Evolutionary conservation across 179 eudicot species (phyloP), one percentile per base, ranked within the genome.

Genomic region (Carnegiea gigantea): DNA sequence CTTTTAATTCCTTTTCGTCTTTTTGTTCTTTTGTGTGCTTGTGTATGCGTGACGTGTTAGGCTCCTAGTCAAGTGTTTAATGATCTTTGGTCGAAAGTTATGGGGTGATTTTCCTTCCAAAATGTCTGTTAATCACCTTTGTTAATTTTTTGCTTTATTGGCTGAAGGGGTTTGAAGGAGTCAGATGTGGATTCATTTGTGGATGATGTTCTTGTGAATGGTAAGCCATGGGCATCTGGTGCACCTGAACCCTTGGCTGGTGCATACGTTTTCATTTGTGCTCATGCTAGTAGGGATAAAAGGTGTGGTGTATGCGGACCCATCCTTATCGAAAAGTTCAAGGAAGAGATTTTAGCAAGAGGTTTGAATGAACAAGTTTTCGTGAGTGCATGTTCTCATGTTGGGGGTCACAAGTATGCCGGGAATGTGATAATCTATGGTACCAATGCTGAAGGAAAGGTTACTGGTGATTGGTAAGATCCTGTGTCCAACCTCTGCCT

Each of bases 271-370:
- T 95, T 95, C 80, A 91, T 95, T 0, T 95, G 99, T 87, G 89
- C 99, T 74, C 98, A 95, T 85, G 87, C 84, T 43, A 90, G 78
- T 82, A 92, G 99, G 86, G 99, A 95, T 83, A 81, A 83, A 82
- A 89, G 99, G 87, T 95, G 99, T 83, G 99, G 99, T 85, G 91
- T 89, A 79, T 95, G 99, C 90, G 99, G 99, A 40, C 99, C 99
- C 59, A 84, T 85, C 77, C 91, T 95, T 70, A 90, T 95, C 43
- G 97, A 94, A 60, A 91, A 92, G 86, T 91, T 95, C 77, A 87
- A 88, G 57, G 92, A 88, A 84, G 98, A 90, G 89, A 88, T 92
- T 87, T 87, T 71, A 60, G 73, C 77, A 24, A 91, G 89, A 81
- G 89, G 79, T 59, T 84, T 92, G 86, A 81, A 86, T 49, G 88